Evolutionary conservation across 345 rosid species (phyloP).

Genomic region (Hirschfeldia incana): DNA sequence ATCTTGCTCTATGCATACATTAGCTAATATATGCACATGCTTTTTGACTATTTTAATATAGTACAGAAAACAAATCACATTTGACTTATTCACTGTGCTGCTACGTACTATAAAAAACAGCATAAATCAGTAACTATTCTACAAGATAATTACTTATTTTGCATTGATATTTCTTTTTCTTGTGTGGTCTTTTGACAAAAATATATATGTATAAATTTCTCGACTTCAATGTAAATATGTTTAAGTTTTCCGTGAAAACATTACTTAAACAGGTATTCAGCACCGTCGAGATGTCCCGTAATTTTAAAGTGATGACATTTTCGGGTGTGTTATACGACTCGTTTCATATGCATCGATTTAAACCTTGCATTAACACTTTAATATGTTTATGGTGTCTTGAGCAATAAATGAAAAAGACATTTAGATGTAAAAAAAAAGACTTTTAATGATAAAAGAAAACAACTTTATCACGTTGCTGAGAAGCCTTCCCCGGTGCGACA

Average conservation of each 20-base stretch:
- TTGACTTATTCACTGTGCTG: constrained; percentile 18
- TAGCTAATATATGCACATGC: background rate
- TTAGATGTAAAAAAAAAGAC: background rate
- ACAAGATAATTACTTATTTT: background rate
- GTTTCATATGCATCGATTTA: constrained; percentile 1
- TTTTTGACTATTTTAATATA: background rate
- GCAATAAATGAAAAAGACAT: constrained; percentile 19
- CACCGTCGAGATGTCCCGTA: constrained; percentile 9
- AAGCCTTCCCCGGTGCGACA: constrained; percentile 33
- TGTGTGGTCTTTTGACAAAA: background rate
- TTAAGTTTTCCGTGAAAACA: constrained; percentile 3
- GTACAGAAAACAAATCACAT: constrained; percentile 12
- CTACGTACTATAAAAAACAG: constrained; percentile 6
- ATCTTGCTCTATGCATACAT: background rate
- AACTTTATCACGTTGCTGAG: constrained; percentile 16
- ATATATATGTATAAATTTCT: background rate
- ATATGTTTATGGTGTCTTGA: background rate
- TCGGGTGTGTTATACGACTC: constrained; percentile 2
- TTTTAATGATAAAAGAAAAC: constrained; percentile 21
- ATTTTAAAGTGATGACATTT: background rate
- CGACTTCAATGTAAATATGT: constrained; percentile 3
- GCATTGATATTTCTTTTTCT: background rate
- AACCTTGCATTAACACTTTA: background rate
- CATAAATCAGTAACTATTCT: constrained; percentile 9
- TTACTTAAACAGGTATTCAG: constrained; percentile 21